A percentile compares a stretch with the other conserved stretches of the same genome.
These are phyloP conservation scores for Phycomyces nitens DNA, from an alignment of 192 early-diverging fungal genomes.

Conservation along the genomic window DNA sequence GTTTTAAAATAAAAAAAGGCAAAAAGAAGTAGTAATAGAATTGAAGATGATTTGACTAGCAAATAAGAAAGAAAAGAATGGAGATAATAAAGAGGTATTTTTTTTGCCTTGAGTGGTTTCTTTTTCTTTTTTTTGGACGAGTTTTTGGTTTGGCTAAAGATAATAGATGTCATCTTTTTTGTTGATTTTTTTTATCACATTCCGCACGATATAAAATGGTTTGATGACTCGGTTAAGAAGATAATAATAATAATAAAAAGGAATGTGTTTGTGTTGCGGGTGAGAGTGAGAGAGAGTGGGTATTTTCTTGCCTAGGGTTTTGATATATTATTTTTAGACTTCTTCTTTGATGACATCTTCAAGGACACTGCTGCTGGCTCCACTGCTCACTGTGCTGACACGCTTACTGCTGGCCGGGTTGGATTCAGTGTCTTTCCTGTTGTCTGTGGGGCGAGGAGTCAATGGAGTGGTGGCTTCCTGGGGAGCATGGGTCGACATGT, in stretches of 20 bases:
- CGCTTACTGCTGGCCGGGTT: neutral
- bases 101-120: too few relatives aligned
- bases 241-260: neutral
- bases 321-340: neutral
- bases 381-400: slow-evolving; percentile 4
- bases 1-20: neutral
- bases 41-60: neutral
- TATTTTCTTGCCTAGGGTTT: neutral
- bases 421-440: neutral
- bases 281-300: too few relatives aligned
- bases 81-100: neutral
- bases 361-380: neutral
- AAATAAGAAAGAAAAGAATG: neutral
- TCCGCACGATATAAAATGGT: too few relatives aligned
- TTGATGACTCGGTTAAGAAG: too few relatives aligned
- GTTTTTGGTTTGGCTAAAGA: too few relatives aligned
- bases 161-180: too few relatives aligned
- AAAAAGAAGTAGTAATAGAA: neutral
- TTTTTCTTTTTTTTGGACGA: too few relatives aligned
- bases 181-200: too few relatives aligned
- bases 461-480: neutral
- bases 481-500: slow-evolving; percentile 1
- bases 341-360: slow-evolving; percentile 1
- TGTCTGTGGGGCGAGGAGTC: neutral
- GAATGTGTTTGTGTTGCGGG: too few relatives aligned